A percentile compares a stretch with the other conserved stretches of the same genome.
These are phyloP conservation scores for Ceriops decandra DNA, from an alignment of 345 rosid species.

Conservation along the genomic window DNA sequence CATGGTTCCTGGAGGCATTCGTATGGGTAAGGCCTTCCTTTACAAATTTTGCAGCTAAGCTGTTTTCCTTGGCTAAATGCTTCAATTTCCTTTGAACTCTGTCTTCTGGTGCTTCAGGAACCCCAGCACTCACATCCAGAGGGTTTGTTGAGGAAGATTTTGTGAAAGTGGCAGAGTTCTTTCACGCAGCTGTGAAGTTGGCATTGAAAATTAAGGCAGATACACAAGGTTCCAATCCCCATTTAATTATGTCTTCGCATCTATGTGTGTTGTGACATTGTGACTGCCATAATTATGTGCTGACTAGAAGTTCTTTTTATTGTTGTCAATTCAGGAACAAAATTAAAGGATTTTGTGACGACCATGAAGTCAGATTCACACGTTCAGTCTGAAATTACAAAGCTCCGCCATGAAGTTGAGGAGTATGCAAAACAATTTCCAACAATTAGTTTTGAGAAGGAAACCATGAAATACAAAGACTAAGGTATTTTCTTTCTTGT, in stretches of 20 bases:
- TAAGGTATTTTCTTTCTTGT: slow-evolving; percentile 31
- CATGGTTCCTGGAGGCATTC: slow-evolving; percentile 97
- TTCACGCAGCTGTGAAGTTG: slow-evolving; percentile 75
- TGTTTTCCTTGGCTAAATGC: background rate
- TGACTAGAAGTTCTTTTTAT: slow-evolving; percentile 5
- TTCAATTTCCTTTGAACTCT: slow-evolving; percentile 4
- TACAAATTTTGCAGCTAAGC: slow-evolving; percentile 4
- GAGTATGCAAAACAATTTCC: slow-evolving; percentile 82
- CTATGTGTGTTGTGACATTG: background rate
- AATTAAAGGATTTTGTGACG: slow-evolving; percentile 79
- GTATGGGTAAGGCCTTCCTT: slow-evolving; percentile 62
- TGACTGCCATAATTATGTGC: background rate
- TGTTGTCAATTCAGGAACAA: slow-evolving; percentile 48
- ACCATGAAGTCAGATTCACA: slow-evolving; percentile 56
- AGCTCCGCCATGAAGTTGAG: slow-evolving; percentile 64
- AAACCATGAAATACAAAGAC: slow-evolving; percentile 76
- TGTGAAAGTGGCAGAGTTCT: slow-evolving; percentile 81
- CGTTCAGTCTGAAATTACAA: slow-evolving; percentile 57
- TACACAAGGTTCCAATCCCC: slow-evolving; percentile 46
- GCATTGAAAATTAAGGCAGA: slow-evolving; percentile 78
- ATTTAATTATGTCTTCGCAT: background rate
- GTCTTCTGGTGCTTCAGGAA: slow-evolving; percentile 48
- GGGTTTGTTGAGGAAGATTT: slow-evolving; percentile 90
- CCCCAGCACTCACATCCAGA: slow-evolving; percentile 96
- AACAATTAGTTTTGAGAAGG: slow-evolving; percentile 88